These are phyloP conservation scores for Agastache rugosa DNA, from an alignment of 257 asterid genomes.

Conservation along the genomic window DNA sequence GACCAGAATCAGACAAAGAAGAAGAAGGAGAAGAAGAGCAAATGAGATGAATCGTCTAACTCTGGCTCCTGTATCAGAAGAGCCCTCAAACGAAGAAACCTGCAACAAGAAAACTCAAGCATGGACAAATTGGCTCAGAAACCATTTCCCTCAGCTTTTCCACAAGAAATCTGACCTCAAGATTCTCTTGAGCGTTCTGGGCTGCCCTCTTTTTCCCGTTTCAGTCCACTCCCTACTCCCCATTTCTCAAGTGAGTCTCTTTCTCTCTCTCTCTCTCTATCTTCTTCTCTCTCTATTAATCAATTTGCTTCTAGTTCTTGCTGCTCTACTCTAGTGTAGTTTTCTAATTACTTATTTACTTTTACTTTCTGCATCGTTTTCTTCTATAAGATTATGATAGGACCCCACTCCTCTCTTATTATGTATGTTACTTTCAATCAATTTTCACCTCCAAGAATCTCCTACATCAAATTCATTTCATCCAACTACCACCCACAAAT, in stretches of 20 bases:
- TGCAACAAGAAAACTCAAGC: conserved; percentile 46
- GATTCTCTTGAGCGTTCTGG: conserved; percentile 72
- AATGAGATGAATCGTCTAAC: conserved; percentile 63
- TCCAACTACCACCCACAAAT: conserved; percentile 36
- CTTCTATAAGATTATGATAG: background rate
- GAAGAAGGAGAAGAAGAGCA: background rate
- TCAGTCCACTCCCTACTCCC: conserved; percentile 47
- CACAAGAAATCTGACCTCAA: conserved; percentile 74
- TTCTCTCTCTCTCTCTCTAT: background rate
- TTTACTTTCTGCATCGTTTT: conserved; percentile 8
- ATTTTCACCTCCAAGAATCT: too few species aligned
- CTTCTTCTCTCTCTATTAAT: too few species aligned
- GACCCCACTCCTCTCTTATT: conserved; percentile 20
- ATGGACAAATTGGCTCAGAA: conserved; percentile 70
- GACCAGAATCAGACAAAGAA: background rate
- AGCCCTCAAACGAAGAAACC: conserved; percentile 61
- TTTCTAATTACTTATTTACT: background rate
- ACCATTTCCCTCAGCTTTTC: conserved; percentile 59
- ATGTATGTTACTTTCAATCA: too few species aligned
- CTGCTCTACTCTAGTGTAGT: background rate
- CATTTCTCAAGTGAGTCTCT: conserved; percentile 54
- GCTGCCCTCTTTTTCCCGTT: conserved; percentile 82
- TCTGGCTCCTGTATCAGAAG: conserved; percentile 77
- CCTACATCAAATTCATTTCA: conserved; percentile 25
- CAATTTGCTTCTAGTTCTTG: too few species aligned